Evolutionary conservation across 2,329 filamentous ascomycete species (phyloP).

Genomic region (Diaporthe sp.): DNA sequence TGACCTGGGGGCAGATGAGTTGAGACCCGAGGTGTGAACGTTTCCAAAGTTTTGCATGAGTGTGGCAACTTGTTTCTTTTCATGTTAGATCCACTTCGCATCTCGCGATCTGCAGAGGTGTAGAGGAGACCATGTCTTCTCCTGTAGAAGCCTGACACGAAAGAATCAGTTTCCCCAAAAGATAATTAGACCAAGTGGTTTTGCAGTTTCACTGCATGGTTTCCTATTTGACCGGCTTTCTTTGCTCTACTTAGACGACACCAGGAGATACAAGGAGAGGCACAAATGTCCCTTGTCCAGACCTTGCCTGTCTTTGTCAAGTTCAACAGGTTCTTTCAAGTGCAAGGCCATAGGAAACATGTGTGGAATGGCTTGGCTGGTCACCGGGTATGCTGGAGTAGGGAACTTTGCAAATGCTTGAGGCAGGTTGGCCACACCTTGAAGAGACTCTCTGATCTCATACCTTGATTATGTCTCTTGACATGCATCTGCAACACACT

Average conservation of each 20-base stretch:
- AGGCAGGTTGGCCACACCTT: background rate
- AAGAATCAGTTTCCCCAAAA: background rate
- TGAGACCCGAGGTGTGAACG: background rate
- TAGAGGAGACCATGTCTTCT: background rate
- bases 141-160: background rate
- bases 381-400: background rate
- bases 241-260: conserved; percentile 12
- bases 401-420: background rate
- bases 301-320: conserved; percentile 5
- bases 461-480: background rate
- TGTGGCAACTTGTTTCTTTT: background rate
- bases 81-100: background rate
- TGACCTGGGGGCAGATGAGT: background rate
- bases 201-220: background rate
- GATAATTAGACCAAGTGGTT: background rate
- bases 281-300: background rate
- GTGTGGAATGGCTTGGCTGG: background rate
- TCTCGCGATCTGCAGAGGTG: background rate
- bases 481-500: background rate
- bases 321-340: background rate
- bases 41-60: background rate
- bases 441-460: background rate
- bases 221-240: background rate
- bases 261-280: background rate
- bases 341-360: background rate